Base-by-base conservation (phyloP, 495 filamentous ascomycete genomes). In the Chaetomium tenue region DNA sequence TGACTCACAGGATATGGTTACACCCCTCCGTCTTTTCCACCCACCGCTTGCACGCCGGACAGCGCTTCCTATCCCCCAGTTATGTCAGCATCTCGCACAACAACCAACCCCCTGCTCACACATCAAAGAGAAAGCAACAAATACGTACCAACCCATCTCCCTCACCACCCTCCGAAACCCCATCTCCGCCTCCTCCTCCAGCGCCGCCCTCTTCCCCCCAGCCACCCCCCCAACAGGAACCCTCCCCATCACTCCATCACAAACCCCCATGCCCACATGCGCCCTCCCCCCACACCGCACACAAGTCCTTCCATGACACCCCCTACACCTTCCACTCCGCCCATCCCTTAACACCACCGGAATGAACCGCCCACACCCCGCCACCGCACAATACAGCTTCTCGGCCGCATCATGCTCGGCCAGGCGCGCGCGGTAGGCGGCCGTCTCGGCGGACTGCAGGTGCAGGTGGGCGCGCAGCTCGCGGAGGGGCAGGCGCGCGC, bases 371-470 rank as follows among this genome's bases (percentile, higher is more conserved):
- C 64, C 48, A 44, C 70, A 71, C 16, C 47, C 22, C 3, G 54
- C 42, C 37, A 67, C 51, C 15, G 25, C 60, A 63, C 70, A 71
- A 53, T 71, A 71, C n/a, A 69, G n/a, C 40, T 62, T 63, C 25
- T 47, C 47, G 4, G 23, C 16, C 39, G 55, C 25, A 12, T 65
- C 33, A 26, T 56, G 60, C 56, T 71, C 70, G 44, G 66, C 20
- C 25, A 69, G 39, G 8, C 47, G 48, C 22, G 55, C 30, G 22
- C 70, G 64, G 62, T 71, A 71, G 23, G 18, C 7, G 13, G 20
- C 37, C 20, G 67, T 6, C 5, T 63, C 30, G 52, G 28, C 62
- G 9, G 61, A 42, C 2, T 4, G 6, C 40, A 62, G 56, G 11
- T 11, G 42, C 11, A 60, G 47, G 18, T 11, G 15, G n/a, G 15